phyloP scores from a whole-genome alignment of 1,139 yeast species.

The Hyphopichia khmerensis region DNA sequence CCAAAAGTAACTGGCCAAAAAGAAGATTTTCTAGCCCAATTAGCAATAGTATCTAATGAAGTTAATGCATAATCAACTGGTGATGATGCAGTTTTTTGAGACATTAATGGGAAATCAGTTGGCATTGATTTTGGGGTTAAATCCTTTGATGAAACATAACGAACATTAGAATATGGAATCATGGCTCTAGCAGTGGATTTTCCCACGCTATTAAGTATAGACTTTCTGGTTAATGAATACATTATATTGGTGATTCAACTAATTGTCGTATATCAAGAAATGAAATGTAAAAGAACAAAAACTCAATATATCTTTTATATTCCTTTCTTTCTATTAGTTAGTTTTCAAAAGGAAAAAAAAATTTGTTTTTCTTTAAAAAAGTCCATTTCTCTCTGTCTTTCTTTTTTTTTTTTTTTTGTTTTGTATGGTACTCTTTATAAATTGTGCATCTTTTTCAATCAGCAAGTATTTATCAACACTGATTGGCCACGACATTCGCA shows the following conservation, averaged over 20 bases:
- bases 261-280: too few species aligned
- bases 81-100: slow-evolving; percentile 41
- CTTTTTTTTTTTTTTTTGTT: neutral
- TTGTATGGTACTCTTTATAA: slow-evolving; percentile 5
- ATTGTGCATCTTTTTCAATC: slow-evolving; percentile 15
- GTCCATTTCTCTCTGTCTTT: neutral
- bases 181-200: slow-evolving; percentile 14
- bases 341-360: too few species aligned
- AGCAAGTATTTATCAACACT: slow-evolving; percentile 28
- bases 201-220: slow-evolving; percentile 16
- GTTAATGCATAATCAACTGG: slow-evolving; percentile 83
- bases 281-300: too few species aligned
- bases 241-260: too few species aligned
- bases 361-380: neutral
- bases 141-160: slow-evolving; percentile 41
- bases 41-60: slow-evolving; percentile 79
- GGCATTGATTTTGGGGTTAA: slow-evolving; percentile 43
- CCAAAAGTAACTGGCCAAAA: slow-evolving; percentile 96
- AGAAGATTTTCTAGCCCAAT: slow-evolving; percentile 91
- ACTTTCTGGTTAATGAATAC: slow-evolving; percentile 29
- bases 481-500: slow-evolving; percentile 25
- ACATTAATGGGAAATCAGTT: slow-evolving; percentile 48
- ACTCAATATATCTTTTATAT: too few species aligned
- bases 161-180: slow-evolving; percentile 12
- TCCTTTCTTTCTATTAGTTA: too few species aligned